Percentiles rank a stretch among this genome's conserved stretches.
Evolutionary conservation across 495 filamentous ascomycete species (phyloP).

Genomic region (Penicillium silybi): DNA sequence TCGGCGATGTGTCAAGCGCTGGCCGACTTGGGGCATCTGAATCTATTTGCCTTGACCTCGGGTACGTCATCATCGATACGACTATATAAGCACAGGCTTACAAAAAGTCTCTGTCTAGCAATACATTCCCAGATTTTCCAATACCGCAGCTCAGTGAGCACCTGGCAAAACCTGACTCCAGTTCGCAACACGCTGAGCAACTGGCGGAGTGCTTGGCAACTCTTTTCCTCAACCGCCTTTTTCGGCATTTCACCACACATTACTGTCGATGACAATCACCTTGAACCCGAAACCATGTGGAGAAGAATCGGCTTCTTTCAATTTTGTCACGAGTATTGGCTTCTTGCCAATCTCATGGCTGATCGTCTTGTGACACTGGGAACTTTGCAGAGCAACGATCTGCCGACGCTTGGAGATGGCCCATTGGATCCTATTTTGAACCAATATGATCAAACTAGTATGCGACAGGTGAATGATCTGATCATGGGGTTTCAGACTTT

Average conservation of each 20-base stretch:
- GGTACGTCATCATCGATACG: background rate
- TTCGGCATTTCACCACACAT: slow-evolving; percentile 7
- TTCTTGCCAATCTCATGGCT: slow-evolving; percentile 18
- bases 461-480: slow-evolving; percentile 23
- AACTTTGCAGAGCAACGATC: slow-evolving; percentile 1
- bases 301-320: slow-evolving; percentile 18
- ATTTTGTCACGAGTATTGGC: slow-evolving; percentile 19
- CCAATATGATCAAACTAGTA: slow-evolving; percentile 24
- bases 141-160: slow-evolving; percentile 18
- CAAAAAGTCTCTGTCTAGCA: background rate
- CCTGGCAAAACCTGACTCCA: slow-evolving; percentile 6
- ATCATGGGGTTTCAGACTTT: slow-evolving; percentile 18
- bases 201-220: slow-evolving; percentile 18
- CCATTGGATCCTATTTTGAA: slow-evolving; percentile 21
- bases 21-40: slow-evolving; percentile 14
- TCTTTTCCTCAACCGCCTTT: slow-evolving; percentile 1
- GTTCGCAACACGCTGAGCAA: slow-evolving; percentile 13
- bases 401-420: slow-evolving; percentile 7
- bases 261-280: slow-evolving; percentile 5
- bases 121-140: slow-evolving; percentile 24
- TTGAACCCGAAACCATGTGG: slow-evolving; percentile 13
- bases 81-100: background rate
- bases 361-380: slow-evolving; percentile 9
- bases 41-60: slow-evolving; percentile 18
- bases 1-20: background rate